Evolutionary conservation across 345 rosid species (phyloP).

Genomic region (Lenwebbia sp.): DNA sequence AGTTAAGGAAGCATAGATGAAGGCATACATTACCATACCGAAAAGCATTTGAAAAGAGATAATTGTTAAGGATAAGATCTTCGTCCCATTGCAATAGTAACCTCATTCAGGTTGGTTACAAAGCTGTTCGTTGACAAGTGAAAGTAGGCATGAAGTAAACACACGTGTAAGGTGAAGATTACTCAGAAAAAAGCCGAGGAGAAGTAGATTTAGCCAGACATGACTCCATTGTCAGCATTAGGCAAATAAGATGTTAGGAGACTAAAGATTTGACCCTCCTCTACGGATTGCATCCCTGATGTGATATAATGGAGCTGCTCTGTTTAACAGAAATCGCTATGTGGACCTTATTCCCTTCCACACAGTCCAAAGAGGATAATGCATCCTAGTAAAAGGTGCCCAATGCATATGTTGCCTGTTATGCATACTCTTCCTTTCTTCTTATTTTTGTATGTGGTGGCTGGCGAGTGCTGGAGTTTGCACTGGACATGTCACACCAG

Average conservation of each 20-base stretch:
- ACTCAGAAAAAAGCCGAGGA: neutral
- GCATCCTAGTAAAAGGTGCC: neutral
- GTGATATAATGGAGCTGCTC: neutral
- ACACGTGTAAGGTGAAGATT: neutral
- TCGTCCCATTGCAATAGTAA: neutral
- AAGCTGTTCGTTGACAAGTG: neutral
- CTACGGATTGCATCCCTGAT: neutral
- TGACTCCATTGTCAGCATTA: neutral
- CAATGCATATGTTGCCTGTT: neutral
- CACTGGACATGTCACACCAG: neutral
- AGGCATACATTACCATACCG: neutral
- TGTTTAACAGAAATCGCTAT: neutral
- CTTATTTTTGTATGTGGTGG: neutral
- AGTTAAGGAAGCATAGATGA: neutral
- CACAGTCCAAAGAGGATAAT: neutral
- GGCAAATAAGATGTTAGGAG: neutral
- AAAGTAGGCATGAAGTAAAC: neutral
- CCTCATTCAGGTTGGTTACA: neutral
- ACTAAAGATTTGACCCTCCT: neutral
- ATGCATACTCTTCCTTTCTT: neutral
- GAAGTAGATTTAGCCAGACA: neutral
- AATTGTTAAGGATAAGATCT: neutral
- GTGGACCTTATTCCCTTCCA: neutral
- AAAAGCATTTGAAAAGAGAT: neutral
- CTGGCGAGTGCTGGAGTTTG: neutral